Evolutionary conservation across 768 basidiomycete species (phyloP).

Genomic region (Leucogyrophana mollusca): DNA sequence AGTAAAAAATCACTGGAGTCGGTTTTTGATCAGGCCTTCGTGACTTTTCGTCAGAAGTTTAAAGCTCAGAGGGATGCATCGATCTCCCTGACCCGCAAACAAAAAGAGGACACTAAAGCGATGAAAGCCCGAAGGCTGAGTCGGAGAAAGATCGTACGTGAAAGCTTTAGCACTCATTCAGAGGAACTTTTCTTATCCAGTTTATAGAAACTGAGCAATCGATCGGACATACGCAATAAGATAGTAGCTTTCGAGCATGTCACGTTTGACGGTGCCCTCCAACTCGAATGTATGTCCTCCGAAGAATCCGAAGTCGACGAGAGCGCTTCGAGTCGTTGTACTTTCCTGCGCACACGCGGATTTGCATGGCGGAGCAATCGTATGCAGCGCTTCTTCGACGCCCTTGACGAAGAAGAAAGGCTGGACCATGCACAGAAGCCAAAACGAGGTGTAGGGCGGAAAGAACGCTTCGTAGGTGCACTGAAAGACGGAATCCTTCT

Average conservation of each 20-base stretch:
- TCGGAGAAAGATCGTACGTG: slow-evolving; percentile 62
- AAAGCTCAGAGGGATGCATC: slow-evolving; percentile 53
- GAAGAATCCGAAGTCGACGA: slow-evolving; percentile 69
- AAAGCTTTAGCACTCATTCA: background rate
- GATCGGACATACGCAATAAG: slow-evolving; percentile 57
- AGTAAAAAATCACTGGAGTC: slow-evolving; percentile 56
- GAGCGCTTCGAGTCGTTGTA: slow-evolving; percentile 26
- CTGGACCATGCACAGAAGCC: slow-evolving; percentile 44
- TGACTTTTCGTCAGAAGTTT: slow-evolving; percentile 67
- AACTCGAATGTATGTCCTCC: slow-evolving; percentile 77
- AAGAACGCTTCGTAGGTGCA: slow-evolving; percentile 51
- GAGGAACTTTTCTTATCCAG: slow-evolving; percentile 5
- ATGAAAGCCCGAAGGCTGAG: slow-evolving; percentile 57
- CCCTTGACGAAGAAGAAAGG: slow-evolving; percentile 58
- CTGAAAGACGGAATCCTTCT: slow-evolving; percentile 55
- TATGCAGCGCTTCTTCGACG: slow-evolving; percentile 56
- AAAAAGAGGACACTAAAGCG: slow-evolving; percentile 61
- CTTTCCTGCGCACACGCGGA: slow-evolving; percentile 53
- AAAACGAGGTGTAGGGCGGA: slow-evolving; percentile 57
- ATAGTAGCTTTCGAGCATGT: slow-evolving; percentile 55
- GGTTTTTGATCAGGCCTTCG: slow-evolving; percentile 70
- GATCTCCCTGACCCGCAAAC: slow-evolving; percentile 42
- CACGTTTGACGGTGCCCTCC: slow-evolving; percentile 68
- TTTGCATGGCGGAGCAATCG: slow-evolving; percentile 68
- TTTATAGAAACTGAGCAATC: slow-evolving; percentile 65